Conservation (phyloP, 2,329 filamentous ascomycete genomes). For the Nannizziopsis arthrosporioides region DNA sequence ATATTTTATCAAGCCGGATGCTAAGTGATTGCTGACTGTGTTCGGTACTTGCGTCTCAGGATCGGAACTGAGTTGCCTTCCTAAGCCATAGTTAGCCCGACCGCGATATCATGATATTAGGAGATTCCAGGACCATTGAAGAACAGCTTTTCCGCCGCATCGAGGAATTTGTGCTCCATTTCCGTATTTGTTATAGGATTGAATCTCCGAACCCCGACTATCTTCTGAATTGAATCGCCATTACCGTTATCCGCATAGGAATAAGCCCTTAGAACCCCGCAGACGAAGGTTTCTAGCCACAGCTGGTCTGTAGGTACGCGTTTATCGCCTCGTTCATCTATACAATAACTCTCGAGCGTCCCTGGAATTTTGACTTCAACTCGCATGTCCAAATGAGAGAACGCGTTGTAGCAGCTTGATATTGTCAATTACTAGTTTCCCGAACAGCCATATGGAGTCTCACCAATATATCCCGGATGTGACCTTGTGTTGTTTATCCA, state of each 20-base stretch:
- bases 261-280: slow-evolving; percentile 85
- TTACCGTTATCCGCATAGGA: slow-evolving; percentile 93
- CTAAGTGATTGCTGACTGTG: slow-evolving; percentile 89
- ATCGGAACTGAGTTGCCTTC: slow-evolving; percentile 91
- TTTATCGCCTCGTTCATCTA: slow-evolving; percentile 93
- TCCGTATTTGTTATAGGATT: slow-evolving; percentile 98
- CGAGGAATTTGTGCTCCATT: slow-evolving; percentile 88
- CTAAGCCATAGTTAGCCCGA: slow-evolving; percentile 36
- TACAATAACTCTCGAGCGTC: slow-evolving; percentile 91
- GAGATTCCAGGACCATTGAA: slow-evolving; percentile 59
- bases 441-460: slow-evolving; percentile 17
- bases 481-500: slow-evolving; percentile 76
- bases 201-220: slow-evolving; percentile 91
- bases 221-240: slow-evolving; percentile 88
- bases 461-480: slow-evolving; percentile 91
- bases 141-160: slow-evolving; percentile 87
- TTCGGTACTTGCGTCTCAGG: slow-evolving; percentile 96
- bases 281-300: slow-evolving; percentile 96
- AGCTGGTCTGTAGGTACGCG: slow-evolving; percentile 83
- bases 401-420: slow-evolving; percentile 87
- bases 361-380: slow-evolving; percentile 96
- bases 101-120: background rate
- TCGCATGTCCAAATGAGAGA: slow-evolving; percentile 94
- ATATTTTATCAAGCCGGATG: slow-evolving; percentile 84
- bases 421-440: slow-evolving; percentile 10